These are phyloP conservation scores for Misopates orontium DNA, from an alignment of 257 asterid genomes.

Conservation along the genomic window DNA sequence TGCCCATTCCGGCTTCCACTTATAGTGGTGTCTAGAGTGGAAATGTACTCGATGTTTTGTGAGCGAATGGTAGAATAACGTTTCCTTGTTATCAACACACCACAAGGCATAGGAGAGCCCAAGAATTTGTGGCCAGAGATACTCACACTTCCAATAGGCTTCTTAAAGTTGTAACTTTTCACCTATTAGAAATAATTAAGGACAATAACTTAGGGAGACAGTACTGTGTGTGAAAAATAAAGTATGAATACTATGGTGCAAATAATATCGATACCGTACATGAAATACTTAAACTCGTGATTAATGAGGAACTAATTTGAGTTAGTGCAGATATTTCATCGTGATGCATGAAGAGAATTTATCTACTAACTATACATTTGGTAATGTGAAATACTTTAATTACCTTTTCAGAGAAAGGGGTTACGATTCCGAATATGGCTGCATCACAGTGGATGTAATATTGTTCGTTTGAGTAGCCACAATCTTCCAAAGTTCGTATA, in stretches of 20 bases:
- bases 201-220: not conserved
- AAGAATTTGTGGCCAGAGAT: constrained; percentile 61
- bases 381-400: no score
- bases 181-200: constrained; percentile 30
- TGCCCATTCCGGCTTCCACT: constrained; percentile 65
- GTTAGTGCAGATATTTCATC: no score
- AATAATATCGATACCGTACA: no score
- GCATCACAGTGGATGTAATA: constrained; percentile 95
- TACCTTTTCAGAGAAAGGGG: constrained; percentile 91
- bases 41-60: constrained; percentile 53
- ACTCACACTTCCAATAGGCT: constrained; percentile 58
- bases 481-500: constrained; percentile 76
- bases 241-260: no score
- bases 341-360: no score
- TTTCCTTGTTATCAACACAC: constrained; percentile 49
- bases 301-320: no score
- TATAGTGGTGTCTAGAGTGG: constrained; percentile 54
- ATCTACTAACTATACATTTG: no score
- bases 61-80: constrained; percentile 40
- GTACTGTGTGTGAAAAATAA: no score
- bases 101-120: constrained; percentile 65
- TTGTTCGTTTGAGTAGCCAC: constrained; percentile 71
- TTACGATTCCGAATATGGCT: constrained; percentile 90
- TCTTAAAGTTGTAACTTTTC: constrained; percentile 47
- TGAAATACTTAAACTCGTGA: no score